Base-by-base conservation (phyloP, 2,329 filamentous ascomycete genomes). In the Nemania sp. region DNA sequence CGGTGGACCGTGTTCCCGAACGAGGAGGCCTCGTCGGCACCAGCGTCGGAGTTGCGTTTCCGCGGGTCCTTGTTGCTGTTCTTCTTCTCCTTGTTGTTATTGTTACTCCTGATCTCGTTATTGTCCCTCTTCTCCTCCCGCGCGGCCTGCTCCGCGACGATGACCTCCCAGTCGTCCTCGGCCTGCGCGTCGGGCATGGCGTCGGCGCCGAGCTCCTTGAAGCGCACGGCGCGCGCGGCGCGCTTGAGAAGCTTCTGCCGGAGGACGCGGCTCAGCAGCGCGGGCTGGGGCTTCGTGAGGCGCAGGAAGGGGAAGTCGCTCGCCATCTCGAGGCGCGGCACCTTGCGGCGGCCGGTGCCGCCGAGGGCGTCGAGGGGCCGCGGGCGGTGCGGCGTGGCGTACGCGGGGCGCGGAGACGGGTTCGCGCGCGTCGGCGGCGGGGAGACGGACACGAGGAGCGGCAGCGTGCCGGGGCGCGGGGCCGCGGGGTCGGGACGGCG, bases 231-330 rank as follows among this genome's bases (percentile, higher is more conserved):
- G 15, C 79, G 75, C 46, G 71, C 71, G 45, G 79, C 74, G n/a
- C 81, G 80, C 40, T 75, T 71, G 3, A 70, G 62, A 17, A 82
- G 72, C 67, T 84, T 85, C 51, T 83, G 76, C 10, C 79, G 76
- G 2, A 93, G 68, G 15, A 88, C 79, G 9, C 82, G 76, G n/a
- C 80, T 83, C 18, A 93, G 74, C n/a, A 75, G 74, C 0, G 72
- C 70, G 2, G 87, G 82, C 72, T 92, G 88, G 4, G 87, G 87
- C 72, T 89, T 90, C 63, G 78, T 81, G 46, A 88, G 74, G 37
- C 90, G 85, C 29, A 94, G 73, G 68, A 92, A 89, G 0, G 89
- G 84, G 21, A 87, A 74, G 25, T 80, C 80, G 42, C 80, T 15
- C 12, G 86, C 80, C 3, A 83, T 80, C 34, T 82, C 76, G 1